Base-by-base conservation (phyloP, 2,329 filamentous ascomycete species). In the Alternaria novae-zelandiae region DNA sequence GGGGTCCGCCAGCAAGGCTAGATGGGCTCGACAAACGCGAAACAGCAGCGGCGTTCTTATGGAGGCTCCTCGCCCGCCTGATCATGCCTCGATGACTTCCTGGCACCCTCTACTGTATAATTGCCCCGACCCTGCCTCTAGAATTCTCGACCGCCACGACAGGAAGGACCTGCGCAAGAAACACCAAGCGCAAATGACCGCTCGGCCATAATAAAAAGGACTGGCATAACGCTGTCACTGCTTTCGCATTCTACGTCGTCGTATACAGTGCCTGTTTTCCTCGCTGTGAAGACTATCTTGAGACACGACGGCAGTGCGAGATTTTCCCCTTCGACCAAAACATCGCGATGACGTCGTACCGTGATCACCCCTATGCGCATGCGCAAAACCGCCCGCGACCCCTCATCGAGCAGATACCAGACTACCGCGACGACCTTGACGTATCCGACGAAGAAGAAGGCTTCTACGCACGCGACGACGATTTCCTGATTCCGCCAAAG, bases 401-500 rank as follows among this genome's bases (percentile, higher is more conserved):
- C 23, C 74, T 78, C 68, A 72, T 79, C 67, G 75, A 78, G 59
- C 66, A 72, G 43, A 75, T 76, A 41, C 72, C 74, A 32, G 62
- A 72, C 60, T 58, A 73, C 51, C 69, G 64, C 59, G 50, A 70
- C 49, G 57, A 72, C 47, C 66, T 78, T 61, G 78, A 79, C 64
- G 78, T 80, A 50, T 77, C 79, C 13, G 80, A 82, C 57, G 78
- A 79, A 70, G 78, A 80, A 65, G 75, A 79, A 26, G 70, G 70
- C 44, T 79, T 78, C 70, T 80, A 79, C 68, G 67, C 65, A 57
- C 66, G 71, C 59, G 79, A 80, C 54, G 76, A 80, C 62, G 73
- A 76, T 46, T 74, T 72, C 53, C 68, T 78, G 32, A 69, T 79
- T 36, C 67, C 71, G 7, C 74, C 74, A n/a, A 75, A 77, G 64